Evolutionary conservation across 345 rosid species (phyloP), one percentile per base, ranked within the genome.

Genomic region (Euphorbia lathyris): DNA sequence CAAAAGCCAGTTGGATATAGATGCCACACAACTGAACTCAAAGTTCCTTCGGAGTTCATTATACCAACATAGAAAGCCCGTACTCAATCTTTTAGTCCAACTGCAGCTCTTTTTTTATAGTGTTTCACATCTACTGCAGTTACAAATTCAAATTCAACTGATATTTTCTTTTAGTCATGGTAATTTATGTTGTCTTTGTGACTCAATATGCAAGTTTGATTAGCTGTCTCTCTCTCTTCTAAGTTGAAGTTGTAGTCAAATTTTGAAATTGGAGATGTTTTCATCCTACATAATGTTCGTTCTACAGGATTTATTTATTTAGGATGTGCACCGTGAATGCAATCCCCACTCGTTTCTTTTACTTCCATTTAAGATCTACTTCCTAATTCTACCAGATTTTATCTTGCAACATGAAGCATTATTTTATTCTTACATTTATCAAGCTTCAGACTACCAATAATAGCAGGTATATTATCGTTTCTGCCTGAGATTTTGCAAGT

Each of bases 201-300:
- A 3, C n/a, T 12, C 19, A 13, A 51, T 51, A 3, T 17, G 19
- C 9, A n/a, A 17, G 56, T 51, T 17, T 5, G 1, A 51, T 51
- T 51, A 51, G 48, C 48, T 26, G 25, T 57, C 6, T 57, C 17
- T 57, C 11, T 6, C n/a, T n/a, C n/a, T n/a, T 10, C 34, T 7
- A 38, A n/a, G 36, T 62, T n/a, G 36, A 43, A 62, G 48, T 62
- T 38, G 3, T 10, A 38, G 9, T 60, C 65, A n/a, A 60, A 62
- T 22, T 62, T 36, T 0, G 48, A 11, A 62, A 36, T 20, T 38
- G 11, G 12, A 10, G 0, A 13, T 43, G 48, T 2, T 32, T 58
- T 36, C 26, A 4, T 9, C 4, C n/a, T n/a, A n/a, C n/a, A n/a
- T n/a, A n/a, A n/a, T n/a, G n/a, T n/a, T n/a, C n/a, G n/a, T n/a